Conservation (phyloP, 805 yeast genomes). For the Ogataea trehalophila region DNA sequence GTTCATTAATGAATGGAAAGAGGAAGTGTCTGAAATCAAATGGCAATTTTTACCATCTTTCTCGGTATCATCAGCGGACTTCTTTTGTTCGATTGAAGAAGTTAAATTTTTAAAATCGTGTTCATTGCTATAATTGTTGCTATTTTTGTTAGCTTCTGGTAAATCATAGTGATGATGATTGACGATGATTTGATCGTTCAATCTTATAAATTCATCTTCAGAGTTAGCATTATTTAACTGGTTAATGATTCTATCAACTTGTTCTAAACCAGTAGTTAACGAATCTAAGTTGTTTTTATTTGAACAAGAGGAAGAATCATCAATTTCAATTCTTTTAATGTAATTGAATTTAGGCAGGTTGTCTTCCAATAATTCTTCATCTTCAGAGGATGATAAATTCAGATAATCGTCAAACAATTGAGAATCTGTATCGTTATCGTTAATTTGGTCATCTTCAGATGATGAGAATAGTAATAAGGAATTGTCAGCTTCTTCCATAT, state of each 20-base stretch:
- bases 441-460: constrained; percentile 6
- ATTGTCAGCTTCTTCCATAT: constrained; percentile 8
- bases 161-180: constrained; percentile 1
- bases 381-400: constrained; percentile 23
- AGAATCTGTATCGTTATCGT: background rate
- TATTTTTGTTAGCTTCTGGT: background rate
- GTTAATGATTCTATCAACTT: constrained; percentile 26
- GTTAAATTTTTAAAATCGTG: constrained; percentile 8
- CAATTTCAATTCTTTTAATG: constrained; percentile 8
- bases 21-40: constrained; percentile 23
- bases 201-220: constrained; percentile 15
- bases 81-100: background rate
- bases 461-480: background rate
- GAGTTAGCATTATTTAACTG: constrained; percentile 15
- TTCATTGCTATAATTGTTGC: background rate
- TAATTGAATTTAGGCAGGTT: constrained; percentile 9
- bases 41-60: constrained; percentile 13
- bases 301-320: constrained; percentile 1
- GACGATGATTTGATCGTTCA: constrained; percentile 13
- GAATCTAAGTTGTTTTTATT: constrained; percentile 10
- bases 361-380: constrained; percentile 18
- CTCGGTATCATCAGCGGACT: background rate
- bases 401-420: constrained; percentile 18
- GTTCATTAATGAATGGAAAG: constrained; percentile 17
- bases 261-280: constrained; percentile 26